Evolutionary conservation across 2,329 filamentous ascomycete species (phyloP).

Genomic region (Neoscytalidium dimidiatum): DNA sequence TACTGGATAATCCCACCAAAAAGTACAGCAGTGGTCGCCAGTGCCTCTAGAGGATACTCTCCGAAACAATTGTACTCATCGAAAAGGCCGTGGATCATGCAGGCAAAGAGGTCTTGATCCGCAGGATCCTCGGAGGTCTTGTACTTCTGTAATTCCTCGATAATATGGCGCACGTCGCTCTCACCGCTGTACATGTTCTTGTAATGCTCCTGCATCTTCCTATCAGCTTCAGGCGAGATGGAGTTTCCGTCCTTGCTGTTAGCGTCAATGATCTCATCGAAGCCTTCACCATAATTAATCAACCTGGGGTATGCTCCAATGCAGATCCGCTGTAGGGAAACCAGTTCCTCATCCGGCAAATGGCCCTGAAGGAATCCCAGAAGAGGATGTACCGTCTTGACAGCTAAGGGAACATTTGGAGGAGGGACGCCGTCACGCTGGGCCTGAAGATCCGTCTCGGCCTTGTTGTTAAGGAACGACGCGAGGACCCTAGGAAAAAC

Average conservation of each 20-base stretch:
- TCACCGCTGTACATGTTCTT: constrained; percentile 97
- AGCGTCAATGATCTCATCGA: constrained; percentile 84
- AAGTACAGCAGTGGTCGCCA: constrained; percentile 92
- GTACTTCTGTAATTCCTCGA: constrained; percentile 80
- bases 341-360: constrained; percentile 68
- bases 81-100: constrained; percentile 97
- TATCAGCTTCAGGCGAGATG: constrained; percentile 76
- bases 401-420: constrained; percentile 73
- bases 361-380: constrained; percentile 70
- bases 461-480: constrained; percentile 83
- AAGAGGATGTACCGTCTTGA: constrained; percentile 81
- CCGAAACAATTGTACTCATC: constrained; percentile 96
- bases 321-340: constrained; percentile 80
- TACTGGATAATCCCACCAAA: constrained; percentile 97
- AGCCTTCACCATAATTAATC: constrained; percentile 94
- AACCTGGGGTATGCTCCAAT: constrained; percentile 90
- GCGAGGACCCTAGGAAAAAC: constrained; percentile 72
- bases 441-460: constrained; percentile 73
- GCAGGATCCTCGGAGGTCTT: constrained; percentile 81
- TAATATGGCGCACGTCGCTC: constrained; percentile 80
- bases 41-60: constrained; percentile 92
- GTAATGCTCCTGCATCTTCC: constrained; percentile 95
- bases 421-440: constrained; percentile 70
- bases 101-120: constrained; percentile 94
- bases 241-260: constrained; percentile 82